Base-by-base conservation (phyloP, 306 rosid genomes). In the Cucurbita maxima region DNA sequence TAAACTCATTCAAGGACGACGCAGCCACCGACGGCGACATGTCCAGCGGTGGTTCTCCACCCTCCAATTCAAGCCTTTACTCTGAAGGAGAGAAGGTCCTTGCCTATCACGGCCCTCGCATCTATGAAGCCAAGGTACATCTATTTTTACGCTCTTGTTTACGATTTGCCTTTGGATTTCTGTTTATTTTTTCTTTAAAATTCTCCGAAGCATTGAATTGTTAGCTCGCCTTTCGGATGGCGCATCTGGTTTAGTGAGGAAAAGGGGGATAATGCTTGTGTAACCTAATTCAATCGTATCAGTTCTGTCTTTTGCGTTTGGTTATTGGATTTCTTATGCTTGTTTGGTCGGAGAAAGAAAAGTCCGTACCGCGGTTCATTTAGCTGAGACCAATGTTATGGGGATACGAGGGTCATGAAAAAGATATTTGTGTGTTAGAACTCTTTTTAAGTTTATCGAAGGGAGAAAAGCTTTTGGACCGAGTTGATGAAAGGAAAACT, bases 111-210 rank as follows among this genome's bases (percentile, higher is more conserved):
- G 96, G 96, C 54, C 93, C 91, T 80, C 90, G 96, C 82, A 86
- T 92, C 89, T 92, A 92, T 80, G 96, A 90, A 87, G 96, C 98
- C 77, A 90, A 90, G 98, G 98, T 75, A 76, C 58, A 19, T 56
- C 44, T 63, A 48, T 37, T 52, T 60, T 55, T 58, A 3, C 43
- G 45, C 30, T 50, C n/a, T 57, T 10, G 1, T 16, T 37, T 40
- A 5, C 48, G 47, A 54, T 43, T 58, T 9, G 36, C 19, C 20
- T 22, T 43, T 57, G 20, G 11, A 38, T 70, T 47, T 56, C 62
- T 67, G 71, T 60, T 51, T 11, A 43, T 1, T 76, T 72, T 68
- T 41, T 30, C 10, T 47, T 13, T 22, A 44, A 6, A 10, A 52
- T 67, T 20, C 55, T 34, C 11, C 8, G 9, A 8, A 47, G 40